Evolutionary conservation across 202 grass and related monocot genomes (phyloP).

Genomic region (Carex sylvatica): DNA sequence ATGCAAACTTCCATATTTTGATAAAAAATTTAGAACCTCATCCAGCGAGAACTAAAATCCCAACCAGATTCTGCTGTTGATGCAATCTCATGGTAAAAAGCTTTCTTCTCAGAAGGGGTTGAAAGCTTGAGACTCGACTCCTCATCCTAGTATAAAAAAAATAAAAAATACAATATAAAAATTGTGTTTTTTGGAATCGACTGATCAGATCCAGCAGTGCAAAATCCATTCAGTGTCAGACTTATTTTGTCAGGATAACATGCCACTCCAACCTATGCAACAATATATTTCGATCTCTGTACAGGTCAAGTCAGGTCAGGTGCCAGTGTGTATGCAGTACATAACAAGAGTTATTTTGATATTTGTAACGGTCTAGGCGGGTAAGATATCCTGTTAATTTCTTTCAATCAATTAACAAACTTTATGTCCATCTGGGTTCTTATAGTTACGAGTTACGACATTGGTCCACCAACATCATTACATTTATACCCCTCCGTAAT

Average conservation of each 20-base stretch:
- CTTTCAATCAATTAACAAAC: too few species aligned
- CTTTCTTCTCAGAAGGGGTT: conserved; percentile 43
- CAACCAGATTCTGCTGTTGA: conserved; percentile 91
- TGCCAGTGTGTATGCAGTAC: neutral
- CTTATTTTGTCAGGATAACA: neutral
- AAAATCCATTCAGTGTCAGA: neutral
- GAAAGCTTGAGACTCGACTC: conserved; percentile 57
- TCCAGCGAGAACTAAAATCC: conserved; percentile 99
- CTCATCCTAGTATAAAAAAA: conserved; percentile 50
- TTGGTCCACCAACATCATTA: too few species aligned
- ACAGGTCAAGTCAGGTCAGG: neutral
- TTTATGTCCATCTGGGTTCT: too few species aligned
- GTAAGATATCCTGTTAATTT: too few species aligned
- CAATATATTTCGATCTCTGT: neutral
- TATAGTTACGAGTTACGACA: too few species aligned
- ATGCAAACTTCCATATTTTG: neutral
- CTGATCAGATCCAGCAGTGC: neutral
- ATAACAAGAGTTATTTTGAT: conserved; percentile 1
- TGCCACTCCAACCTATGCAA: neutral
- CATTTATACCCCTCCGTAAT: neutral
- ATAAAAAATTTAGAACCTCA: conserved; percentile 55
- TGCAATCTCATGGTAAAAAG: conserved; percentile 72
- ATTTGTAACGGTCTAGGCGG: too few species aligned
- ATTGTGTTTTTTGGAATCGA: neutral
- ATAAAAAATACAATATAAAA: neutral